phyloP scores from a whole-genome alignment of 2,329 filamentous ascomycete species.

The Colletotrichum abscissum region DNA sequence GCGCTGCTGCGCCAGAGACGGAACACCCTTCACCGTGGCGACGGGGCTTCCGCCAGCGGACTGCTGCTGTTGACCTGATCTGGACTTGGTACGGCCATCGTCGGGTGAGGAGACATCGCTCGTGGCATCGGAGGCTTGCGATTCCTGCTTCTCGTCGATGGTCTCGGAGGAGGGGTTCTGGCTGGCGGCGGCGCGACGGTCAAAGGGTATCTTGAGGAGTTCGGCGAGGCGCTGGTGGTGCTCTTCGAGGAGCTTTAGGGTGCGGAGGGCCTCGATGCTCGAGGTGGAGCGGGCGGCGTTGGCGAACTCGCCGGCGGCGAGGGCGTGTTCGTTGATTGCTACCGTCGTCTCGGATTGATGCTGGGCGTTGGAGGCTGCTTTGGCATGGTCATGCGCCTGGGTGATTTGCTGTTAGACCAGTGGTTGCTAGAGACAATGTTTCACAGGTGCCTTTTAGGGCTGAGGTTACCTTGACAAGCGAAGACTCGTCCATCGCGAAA shows the following conservation, averaged over 20 bases:
- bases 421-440: neutral
- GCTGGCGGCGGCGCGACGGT: constrained; percentile 51
- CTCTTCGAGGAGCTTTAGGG: constrained; percentile 84
- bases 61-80: constrained; percentile 33
- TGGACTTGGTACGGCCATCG: constrained; percentile 38
- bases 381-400: constrained; percentile 89
- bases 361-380: constrained; percentile 81
- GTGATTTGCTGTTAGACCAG: neutral
- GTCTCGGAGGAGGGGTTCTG: constrained; percentile 48
- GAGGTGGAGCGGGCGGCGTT: constrained; percentile 80
- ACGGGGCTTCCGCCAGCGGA: constrained; percentile 33
- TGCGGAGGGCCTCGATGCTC: constrained; percentile 80
- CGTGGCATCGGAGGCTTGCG: constrained; percentile 13
- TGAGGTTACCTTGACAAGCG: constrained; percentile 70
- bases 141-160: constrained; percentile 50
- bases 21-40: constrained; percentile 39
- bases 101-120: constrained; percentile 2
- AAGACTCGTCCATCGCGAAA: constrained; percentile 73
- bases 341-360: constrained; percentile 81
- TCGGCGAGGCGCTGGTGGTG: constrained; percentile 88
- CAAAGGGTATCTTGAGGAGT: constrained; percentile 78
- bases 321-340: constrained; percentile 87
- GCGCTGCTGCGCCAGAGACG: constrained; percentile 54
- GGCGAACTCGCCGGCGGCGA: constrained; percentile 89
- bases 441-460: constrained; percentile 38